Conservation (phyloP, 2,329 filamentous ascomycete genomes). For the Stachybotrys echinatus region DNA sequence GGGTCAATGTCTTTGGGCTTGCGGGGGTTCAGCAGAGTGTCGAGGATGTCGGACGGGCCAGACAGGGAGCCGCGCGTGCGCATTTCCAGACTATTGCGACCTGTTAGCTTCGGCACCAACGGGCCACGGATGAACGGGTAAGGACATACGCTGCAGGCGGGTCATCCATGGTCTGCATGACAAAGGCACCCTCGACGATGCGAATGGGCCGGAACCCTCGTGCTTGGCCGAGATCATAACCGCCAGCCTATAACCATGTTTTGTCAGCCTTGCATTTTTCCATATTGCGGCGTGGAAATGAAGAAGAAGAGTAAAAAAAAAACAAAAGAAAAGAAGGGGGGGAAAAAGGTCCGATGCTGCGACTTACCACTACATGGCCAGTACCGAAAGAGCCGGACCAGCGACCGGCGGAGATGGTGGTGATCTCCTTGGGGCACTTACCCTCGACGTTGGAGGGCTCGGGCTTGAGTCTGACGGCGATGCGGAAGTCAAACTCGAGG, state of each 20-base stretch:
- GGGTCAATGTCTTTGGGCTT: conserved; percentile 33
- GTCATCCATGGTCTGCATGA: conserved; percentile 41
- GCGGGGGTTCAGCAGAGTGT: conserved; percentile 30
- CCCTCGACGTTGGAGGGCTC: conserved; percentile 36
- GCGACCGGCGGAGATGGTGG: conserved; percentile 38
- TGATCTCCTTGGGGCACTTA: conserved; percentile 41
- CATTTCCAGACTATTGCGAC: conserved; percentile 29
- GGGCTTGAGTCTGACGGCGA: conserved; percentile 40
- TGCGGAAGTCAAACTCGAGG: conserved; percentile 44
- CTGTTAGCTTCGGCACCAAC: background rate
- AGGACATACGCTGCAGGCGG: conserved; percentile 36
- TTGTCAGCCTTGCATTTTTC: conserved; percentile 14
- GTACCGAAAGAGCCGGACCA: conserved; percentile 46
- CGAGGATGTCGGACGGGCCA: conserved; percentile 38
- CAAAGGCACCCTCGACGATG: conserved; percentile 43
- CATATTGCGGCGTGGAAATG: conserved; percentile 9
- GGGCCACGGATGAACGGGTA: background rate
- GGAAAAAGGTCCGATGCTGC: background rate
- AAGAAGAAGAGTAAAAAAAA: background rate
- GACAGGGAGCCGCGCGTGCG: conserved; percentile 42
- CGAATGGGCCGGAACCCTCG: conserved; percentile 34
- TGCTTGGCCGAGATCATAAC: conserved; percentile 36
- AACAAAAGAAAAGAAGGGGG: background rate
- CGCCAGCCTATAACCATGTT: conserved; percentile 26
- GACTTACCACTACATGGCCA: conserved; percentile 39